Evolutionary conservation across 2,329 filamentous ascomycete genomes (phyloP), one percentile per base, ranked within the genome.

Genomic region (Diaporthe citrichinensis): DNA sequence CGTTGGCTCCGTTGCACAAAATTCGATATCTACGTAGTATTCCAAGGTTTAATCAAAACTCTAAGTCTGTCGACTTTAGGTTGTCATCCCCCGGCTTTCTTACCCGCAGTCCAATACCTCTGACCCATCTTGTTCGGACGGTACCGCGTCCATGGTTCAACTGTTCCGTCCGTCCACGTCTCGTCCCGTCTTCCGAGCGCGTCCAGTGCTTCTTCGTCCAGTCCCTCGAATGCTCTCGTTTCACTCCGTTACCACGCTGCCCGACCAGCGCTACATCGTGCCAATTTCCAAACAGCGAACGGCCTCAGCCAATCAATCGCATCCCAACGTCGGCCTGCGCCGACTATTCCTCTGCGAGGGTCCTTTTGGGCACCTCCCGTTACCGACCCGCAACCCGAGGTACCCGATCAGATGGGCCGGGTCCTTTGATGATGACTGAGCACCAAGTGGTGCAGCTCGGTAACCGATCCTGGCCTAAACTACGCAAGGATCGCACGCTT

Each of bases 41-140:
- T 25, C 62, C 46, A 68, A 51, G 44, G 44, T 68, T 68, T 68
- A n/a, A 68, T 51, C 28, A 67, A 51, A 68, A 68, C 44, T 39
- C 28, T 25, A 68, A 68, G 62, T 68, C 62, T 68, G 44, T 10
- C 62, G 31, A 68, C 46, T 53, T 36, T 36, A 36, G 62, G 62
- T 68, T 51, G 31, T 15, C 28, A n/a, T 51, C 23, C 44, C 44
- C 44, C 12, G 44, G 41, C 14, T 67, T 34, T n/a, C 7, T 49
- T 49, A n/a, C 62, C 41, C 44, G 20, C 15, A 10, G 6, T 36
- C 25, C 62, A 49, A 51, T 10, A 25, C 23, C 23, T 51, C 62
- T 68, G 0, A 53, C 62, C 46, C 12, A 6, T 36, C 62, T 31
- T 51, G 20, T 39, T 51, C 62, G 62, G 62, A 68, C 62, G 46